These are phyloP conservation scores for Bodo saltans DNA, from an alignment of 78 protist genomes.

Conservation along the genomic window DNA sequence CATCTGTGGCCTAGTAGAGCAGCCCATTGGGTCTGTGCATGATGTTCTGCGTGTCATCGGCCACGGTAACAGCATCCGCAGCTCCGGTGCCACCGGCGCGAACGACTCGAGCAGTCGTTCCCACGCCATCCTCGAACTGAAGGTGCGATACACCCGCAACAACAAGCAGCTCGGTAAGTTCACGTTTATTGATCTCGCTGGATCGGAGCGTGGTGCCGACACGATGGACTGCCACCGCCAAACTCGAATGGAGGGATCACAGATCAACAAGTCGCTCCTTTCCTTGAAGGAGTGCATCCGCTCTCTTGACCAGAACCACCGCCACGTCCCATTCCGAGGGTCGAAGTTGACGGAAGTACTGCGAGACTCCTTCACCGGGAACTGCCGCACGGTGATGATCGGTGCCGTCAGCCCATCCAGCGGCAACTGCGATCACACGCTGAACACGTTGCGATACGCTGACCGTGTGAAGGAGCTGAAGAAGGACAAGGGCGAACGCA, in stretches of 20 bases:
- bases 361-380: slow-evolving; percentile 84
- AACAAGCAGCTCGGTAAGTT: slow-evolving; percentile 56
- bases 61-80: slow-evolving; percentile 49
- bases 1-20: slow-evolving; percentile 75
- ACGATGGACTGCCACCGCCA: slow-evolving; percentile 68
- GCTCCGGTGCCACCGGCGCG: slow-evolving; percentile 80
- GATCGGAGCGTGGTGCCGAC: slow-evolving; percentile 86
- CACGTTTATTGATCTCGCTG: slow-evolving; percentile 90
- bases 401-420: slow-evolving; percentile 76
- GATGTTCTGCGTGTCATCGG: slow-evolving; percentile 61
- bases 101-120: slow-evolving; percentile 86
- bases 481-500: neutral
- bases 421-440: slow-evolving; percentile 72
- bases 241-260: slow-evolving; percentile 89
- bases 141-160: slow-evolving; percentile 9
- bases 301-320: slow-evolving; percentile 61
- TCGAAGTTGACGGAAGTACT: slow-evolving; percentile 83
- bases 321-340: slow-evolving; percentile 85
- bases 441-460: slow-evolving; percentile 92
- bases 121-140: slow-evolving; percentile 85
- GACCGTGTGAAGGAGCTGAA: slow-evolving; percentile 77
- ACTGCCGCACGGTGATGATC: slow-evolving; percentile 86
- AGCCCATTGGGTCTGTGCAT: slow-evolving; percentile 35
- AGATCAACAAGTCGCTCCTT: slow-evolving; percentile 84
- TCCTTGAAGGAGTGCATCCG: slow-evolving; percentile 95